A percentile compares a stretch with the other conserved stretches of the same genome.
These are phyloP conservation scores for Solanum pinnatisectum DNA, from an alignment of 257 asterid genomes.

Conservation along the genomic window DNA sequence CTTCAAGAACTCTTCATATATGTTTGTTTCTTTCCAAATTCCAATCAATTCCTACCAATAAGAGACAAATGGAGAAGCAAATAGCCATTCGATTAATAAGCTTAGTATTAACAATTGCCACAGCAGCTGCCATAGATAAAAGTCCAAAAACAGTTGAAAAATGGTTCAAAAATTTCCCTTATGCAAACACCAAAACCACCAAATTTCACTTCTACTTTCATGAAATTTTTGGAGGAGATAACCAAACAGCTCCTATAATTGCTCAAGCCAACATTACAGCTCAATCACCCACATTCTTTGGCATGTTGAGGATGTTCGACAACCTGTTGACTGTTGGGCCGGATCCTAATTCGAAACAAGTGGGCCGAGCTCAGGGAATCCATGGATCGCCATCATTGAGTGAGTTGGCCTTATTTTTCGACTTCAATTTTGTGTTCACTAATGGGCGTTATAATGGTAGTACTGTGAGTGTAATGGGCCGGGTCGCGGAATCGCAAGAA, in stretches of 20 bases:
- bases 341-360: conserved; percentile 13
- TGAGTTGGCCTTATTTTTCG: conserved; percentile 16
- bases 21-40: background rate
- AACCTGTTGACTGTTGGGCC: conserved; percentile 21
- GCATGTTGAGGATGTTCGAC: conserved; percentile 17
- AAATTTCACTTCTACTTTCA: conserved; percentile 36
- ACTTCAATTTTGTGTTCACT: conserved; percentile 19
- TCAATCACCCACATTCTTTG: conserved; percentile 15
- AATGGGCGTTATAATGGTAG: conserved; percentile 21
- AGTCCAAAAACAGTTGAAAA: conserved; percentile 19
- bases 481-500: conserved; percentile 6
- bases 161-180: conserved; percentile 15
- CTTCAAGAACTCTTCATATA: background rate
- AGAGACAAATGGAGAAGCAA: background rate
- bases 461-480: conserved; percentile 22
- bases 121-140: background rate
- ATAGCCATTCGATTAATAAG: background rate
- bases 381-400: conserved; percentile 15
- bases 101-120: background rate
- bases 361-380: conserved; percentile 33
- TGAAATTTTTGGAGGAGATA: conserved; percentile 12
- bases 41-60: background rate
- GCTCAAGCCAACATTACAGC: conserved; percentile 13
- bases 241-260: conserved; percentile 16
- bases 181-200: conserved; percentile 13